These are phyloP conservation scores for Houttuynia cordata DNA, from an alignment of 164 flowering plant species.

Conservation along the genomic window DNA sequence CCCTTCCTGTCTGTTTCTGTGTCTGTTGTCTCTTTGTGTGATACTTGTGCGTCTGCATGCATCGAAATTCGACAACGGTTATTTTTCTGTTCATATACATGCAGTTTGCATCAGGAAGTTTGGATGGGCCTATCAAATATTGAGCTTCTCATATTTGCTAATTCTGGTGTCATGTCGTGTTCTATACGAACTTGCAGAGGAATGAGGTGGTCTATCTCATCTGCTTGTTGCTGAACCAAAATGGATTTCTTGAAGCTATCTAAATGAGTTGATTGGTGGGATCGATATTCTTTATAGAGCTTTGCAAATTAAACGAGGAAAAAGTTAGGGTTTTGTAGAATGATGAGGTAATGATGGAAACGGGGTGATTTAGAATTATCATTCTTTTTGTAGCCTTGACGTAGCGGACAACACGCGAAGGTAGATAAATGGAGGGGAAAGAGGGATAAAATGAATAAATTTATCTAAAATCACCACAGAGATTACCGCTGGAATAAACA, in stretches of 20 bases:
- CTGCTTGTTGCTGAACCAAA: not conserved
- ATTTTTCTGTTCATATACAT: not conserved
- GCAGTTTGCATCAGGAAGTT: constrained; percentile 96
- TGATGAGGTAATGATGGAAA: not conserved
- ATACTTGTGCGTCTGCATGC: too few species aligned
- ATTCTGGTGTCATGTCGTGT: not conserved
- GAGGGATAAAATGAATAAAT: too few species aligned
- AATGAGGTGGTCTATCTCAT: not conserved
- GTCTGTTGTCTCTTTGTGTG: too few species aligned
- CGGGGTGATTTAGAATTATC: too few species aligned
- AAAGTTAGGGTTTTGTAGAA: not conserved
- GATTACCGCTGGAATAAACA: too few species aligned
- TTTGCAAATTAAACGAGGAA: too few species aligned
- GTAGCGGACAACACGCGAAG: too few species aligned
- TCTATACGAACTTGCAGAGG: not conserved
- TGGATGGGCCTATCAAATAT: constrained; percentile 87
- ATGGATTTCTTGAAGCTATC: not conserved
- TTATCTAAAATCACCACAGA: too few species aligned
- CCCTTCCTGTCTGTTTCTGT: not conserved
- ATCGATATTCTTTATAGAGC: not conserved
- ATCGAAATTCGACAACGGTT: not conserved
- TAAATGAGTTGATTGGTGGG: not conserved
- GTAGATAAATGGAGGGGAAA: too few species aligned
- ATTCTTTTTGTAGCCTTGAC: not conserved
- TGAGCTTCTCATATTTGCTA: constrained; percentile 8